Conservation (phyloP, 108 stramenopile species). For the Cyclotella baltica region DNA sequence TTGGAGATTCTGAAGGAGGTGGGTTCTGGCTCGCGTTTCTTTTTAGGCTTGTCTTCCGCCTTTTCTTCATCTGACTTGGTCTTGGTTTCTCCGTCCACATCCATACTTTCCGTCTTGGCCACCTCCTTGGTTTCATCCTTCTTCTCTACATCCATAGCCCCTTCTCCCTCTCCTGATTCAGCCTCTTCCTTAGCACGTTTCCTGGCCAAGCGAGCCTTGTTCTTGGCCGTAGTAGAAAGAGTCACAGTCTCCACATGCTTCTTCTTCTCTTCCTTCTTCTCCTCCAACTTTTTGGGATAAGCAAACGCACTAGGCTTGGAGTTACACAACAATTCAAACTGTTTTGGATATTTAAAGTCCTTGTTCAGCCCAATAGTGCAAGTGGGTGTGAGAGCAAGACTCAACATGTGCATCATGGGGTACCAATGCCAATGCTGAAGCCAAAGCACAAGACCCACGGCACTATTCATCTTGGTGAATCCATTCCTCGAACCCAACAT, state of each 20-base stretch:
- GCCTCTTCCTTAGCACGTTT: constrained; percentile 90
- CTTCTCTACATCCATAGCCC: constrained; percentile 80
- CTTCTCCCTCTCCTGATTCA: constrained; percentile 50
- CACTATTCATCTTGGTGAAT: constrained; percentile 95
- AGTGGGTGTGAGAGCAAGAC: constrained; percentile 95
- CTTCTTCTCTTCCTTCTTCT: constrained; percentile 99
- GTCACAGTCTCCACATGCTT: constrained; percentile 97
- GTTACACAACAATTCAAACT: constrained; percentile 91
- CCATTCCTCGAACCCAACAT: constrained; percentile 90
- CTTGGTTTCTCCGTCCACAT: constrained; percentile 71
- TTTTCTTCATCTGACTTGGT: constrained; percentile 59
- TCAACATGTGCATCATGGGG: constrained; percentile 97
- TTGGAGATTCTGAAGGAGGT: constrained; percentile 78
- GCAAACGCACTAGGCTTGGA: constrained; percentile 94
- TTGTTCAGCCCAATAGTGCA: constrained; percentile 95
- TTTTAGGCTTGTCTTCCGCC: constrained; percentile 75
- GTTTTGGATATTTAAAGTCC: constrained; percentile 96
- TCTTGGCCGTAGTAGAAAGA: constrained; percentile 97
- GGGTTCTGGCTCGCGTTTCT: constrained; percentile 88
- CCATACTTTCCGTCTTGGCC: constrained; percentile 63
- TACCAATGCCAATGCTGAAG: constrained; percentile 99
- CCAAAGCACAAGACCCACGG: constrained; percentile 95
- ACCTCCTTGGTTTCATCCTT: constrained; percentile 65
- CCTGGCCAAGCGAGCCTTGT: constrained; percentile 93
- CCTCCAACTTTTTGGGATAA: constrained; percentile 95